Evolutionary conservation across 2,329 filamentous ascomycete species (phyloP).

Genomic region (Hypomyces rosellus): DNA sequence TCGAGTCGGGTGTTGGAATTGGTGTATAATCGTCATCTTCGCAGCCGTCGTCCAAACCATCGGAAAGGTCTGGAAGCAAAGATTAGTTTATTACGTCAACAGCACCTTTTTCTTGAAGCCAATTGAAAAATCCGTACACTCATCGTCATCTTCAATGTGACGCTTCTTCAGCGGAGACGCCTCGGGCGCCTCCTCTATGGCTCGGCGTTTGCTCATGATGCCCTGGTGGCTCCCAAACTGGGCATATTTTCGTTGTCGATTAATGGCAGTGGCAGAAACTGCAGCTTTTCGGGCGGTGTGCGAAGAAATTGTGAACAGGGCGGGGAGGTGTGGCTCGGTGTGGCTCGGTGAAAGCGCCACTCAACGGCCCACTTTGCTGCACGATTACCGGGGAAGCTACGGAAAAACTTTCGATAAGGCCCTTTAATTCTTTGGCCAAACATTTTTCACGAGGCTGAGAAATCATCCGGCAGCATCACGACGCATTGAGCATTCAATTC

Average conservation of each 20-base stretch:
- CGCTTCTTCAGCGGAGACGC: constrained; percentile 23
- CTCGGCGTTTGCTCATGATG: constrained; percentile 29
- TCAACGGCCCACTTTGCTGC: neutral
- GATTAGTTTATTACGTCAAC: neutral
- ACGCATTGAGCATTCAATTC: neutral
- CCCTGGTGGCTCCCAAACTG: neutral
- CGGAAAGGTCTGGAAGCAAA: constrained; percentile 21
- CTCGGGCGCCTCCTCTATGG: constrained; percentile 18
- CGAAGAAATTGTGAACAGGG: constrained; percentile 16
- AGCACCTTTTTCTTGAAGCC: neutral
- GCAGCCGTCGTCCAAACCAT: constrained; percentile 10
- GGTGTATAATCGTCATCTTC: constrained; percentile 27
- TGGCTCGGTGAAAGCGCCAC: constrained; percentile 11
- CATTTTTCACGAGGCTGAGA: constrained; percentile 25
- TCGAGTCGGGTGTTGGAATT: constrained; percentile 27
- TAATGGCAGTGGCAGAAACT: constrained; percentile 25
- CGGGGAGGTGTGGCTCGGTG: constrained; percentile 16
- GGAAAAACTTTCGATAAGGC: constrained; percentile 23
- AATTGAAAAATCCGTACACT: constrained; percentile 18
- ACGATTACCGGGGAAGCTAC: constrained; percentile 22
- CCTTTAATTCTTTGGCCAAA: constrained; percentile 16
- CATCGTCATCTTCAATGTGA: constrained; percentile 15
- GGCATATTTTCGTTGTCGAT: constrained; percentile 2
- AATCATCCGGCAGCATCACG: neutral
- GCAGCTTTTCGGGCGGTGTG: constrained; percentile 27